Percentiles rank a stretch among this genome's conserved stretches.
phyloP scores from a whole-genome alignment of 257 asterid genomes.

The Nicotiana attenuata region DNA sequence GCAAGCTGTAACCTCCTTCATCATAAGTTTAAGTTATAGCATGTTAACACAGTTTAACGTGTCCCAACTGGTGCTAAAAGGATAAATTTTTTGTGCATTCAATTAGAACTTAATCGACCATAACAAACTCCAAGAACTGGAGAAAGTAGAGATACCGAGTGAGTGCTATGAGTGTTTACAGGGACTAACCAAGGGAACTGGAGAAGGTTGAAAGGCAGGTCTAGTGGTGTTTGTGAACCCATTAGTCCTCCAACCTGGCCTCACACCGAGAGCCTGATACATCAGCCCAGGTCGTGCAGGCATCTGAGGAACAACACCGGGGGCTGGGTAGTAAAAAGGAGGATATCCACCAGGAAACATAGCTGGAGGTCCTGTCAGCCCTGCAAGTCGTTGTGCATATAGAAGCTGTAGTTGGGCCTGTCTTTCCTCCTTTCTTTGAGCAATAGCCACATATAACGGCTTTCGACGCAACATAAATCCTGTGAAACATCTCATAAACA shows the following conservation, averaged over 20 bases:
- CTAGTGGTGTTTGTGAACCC: slow-evolving; percentile 41
- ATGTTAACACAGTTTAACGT: background rate
- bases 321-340: slow-evolving; percentile 60
- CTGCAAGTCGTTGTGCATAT: slow-evolving; percentile 52
- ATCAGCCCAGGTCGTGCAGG: slow-evolving; percentile 47
- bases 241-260: slow-evolving; percentile 73
- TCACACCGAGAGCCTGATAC: slow-evolving; percentile 53
- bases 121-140: background rate
- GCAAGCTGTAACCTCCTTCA: background rate
- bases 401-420: slow-evolving; percentile 55
- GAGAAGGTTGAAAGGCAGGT: slow-evolving; percentile 50
- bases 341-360: slow-evolving; percentile 58
- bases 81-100: background rate
- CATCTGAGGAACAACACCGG: slow-evolving; percentile 48
- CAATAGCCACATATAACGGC: slow-evolving; percentile 74
- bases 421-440: slow-evolving; percentile 89
- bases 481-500: slow-evolving; percentile 24
- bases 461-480: slow-evolving; percentile 64
- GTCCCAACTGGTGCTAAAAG: background rate
- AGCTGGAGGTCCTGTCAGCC: slow-evolving; percentile 52
- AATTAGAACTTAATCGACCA: background rate
- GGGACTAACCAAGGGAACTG: slow-evolving; percentile 53
- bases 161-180: background rate
- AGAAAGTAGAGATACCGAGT: background rate
- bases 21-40: background rate